Evolutionary conservation across 805 yeast genomes (phyloP).

Genomic region (Pichia exigua): DNA sequence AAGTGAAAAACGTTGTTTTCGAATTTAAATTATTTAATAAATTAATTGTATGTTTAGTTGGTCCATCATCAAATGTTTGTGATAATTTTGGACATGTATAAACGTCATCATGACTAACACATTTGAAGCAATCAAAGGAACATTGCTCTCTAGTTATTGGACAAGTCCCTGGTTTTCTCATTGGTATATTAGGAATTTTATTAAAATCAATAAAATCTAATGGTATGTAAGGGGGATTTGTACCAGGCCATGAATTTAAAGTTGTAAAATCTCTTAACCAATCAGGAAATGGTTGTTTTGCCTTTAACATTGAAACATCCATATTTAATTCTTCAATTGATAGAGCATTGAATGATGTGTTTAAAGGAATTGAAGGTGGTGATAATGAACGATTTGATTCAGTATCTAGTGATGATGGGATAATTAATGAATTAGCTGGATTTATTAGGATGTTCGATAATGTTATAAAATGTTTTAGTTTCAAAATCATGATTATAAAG

Average conservation of each 20-base stretch:
- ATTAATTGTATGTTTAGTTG: conserved; percentile 60
- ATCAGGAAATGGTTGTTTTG: conserved; percentile 43
- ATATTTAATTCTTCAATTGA: background rate
- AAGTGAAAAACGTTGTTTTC: conserved; percentile 73
- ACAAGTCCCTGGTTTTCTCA: conserved; percentile 55
- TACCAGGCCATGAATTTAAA: conserved; percentile 72
- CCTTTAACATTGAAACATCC: background rate
- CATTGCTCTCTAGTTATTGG: conserved; percentile 46
- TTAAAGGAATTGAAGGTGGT: background rate
- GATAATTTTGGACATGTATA: conserved; percentile 65
- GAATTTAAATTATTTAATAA: conserved; percentile 45
- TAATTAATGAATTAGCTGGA: background rate
- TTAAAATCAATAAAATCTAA: conserved; percentile 58
- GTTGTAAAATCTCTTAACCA: conserved; percentile 80
- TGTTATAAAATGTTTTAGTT: background rate
- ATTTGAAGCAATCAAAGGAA: conserved; percentile 80
- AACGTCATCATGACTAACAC: conserved; percentile 70
- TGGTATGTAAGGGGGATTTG: conserved; percentile 83
- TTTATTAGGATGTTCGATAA: background rate
- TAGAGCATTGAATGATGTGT: background rate
- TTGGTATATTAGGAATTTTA: conserved; percentile 40
- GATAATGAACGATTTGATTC: background rate
- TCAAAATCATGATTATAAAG: background rate
- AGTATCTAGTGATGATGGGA: background rate
- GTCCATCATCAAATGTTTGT: conserved; percentile 96